Base-by-base conservation (phyloP, 1,284 basidiomycete species). In the Hemileia vastatrix region DNA sequence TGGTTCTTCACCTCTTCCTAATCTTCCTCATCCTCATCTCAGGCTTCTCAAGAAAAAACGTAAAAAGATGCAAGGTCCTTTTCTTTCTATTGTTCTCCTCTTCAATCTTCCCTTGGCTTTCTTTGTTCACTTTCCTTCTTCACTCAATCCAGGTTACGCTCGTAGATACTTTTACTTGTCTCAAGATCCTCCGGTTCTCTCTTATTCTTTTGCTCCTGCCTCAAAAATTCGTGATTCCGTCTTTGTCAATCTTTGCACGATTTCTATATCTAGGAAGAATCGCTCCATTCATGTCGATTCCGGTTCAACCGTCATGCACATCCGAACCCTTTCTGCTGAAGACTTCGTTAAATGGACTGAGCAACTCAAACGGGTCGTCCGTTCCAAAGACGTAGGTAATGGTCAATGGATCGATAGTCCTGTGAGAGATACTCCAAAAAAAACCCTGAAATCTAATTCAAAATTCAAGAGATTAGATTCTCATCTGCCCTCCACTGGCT, bases 31-130 rank as follows among this genome's bases (percentile, higher is more conserved):
- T 8, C 18, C 23, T 33, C n/a, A 21, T 47, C 18, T 27, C n/a
- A 62, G 59, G 59, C 54, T 62, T 51, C 52, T 62, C 44, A 62
- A 62, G 19, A 62, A 62, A 45, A 62, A 62, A 24, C 40, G 59
- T 43, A 62, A 62, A 31, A 62, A 62, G 27, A 62, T 62, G 59
- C 59, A 62, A 54, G 59, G 59, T 62, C 2, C 1, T 24, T 6
- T 3, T 11, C 15, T 4, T 54, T 21, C 19, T 6, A 8, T 4
- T 6, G 13, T n/a, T 23, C 3, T 31, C 3, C 2, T 40, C 3
- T 48, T 50, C 33, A 44, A 3, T 2, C 40, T 19, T 31, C 32
- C 19, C 27, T 18, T 33, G 32, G 1, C 43, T 21, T 19, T 18
- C 24, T 48, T 32, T 15, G 4, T 36, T 31, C 31, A n/a, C 11